Conservation (phyloP, 169 alveolate species). For the Plasmodium gonderi region DNA sequence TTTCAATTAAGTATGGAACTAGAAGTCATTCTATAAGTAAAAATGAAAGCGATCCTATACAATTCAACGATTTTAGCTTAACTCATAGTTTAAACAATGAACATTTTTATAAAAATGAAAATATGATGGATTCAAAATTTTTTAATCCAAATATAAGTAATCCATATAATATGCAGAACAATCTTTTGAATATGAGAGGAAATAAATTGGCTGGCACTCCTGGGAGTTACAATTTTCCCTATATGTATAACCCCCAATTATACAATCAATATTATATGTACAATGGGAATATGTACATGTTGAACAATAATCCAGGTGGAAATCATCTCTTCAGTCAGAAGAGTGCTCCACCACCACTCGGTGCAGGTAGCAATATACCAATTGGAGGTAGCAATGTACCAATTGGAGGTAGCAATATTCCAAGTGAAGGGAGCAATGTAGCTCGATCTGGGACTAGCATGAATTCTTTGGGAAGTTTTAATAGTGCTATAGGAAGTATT, state of each 20-base stretch:
- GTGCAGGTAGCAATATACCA: no score
- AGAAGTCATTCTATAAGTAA: slow-evolving; percentile 41
- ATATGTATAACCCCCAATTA: slow-evolving; percentile 36
- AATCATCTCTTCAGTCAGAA: background rate
- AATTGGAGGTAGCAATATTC: no score
- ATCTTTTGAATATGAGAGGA: slow-evolving; percentile 1
- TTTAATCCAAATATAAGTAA: slow-evolving; percentile 10
- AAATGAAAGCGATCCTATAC: background rate
- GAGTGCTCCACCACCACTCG: background rate
- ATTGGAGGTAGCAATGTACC: no score
- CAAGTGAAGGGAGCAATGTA: no score
- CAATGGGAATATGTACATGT: slow-evolving; percentile 54
- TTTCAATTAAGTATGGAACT: slow-evolving; percentile 62
- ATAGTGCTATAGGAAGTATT: background rate
- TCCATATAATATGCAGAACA: background rate
- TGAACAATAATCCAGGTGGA: background rate
- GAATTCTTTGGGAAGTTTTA: background rate
- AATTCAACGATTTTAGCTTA: background rate
- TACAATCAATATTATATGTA: slow-evolving; percentile 66
- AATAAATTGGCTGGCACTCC: background rate
- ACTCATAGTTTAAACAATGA: background rate
- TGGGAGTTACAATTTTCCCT: slow-evolving; percentile 25
- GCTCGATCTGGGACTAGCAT: no score
- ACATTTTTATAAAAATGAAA: slow-evolving; percentile 20
- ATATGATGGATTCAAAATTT: slow-evolving; percentile 9